A percentile compares a stretch with the other conserved stretches of the same genome.
phyloP scores from a whole-genome alignment of 768 basidiomycete genomes.

The Udeniomyces megalosporus region DNA sequence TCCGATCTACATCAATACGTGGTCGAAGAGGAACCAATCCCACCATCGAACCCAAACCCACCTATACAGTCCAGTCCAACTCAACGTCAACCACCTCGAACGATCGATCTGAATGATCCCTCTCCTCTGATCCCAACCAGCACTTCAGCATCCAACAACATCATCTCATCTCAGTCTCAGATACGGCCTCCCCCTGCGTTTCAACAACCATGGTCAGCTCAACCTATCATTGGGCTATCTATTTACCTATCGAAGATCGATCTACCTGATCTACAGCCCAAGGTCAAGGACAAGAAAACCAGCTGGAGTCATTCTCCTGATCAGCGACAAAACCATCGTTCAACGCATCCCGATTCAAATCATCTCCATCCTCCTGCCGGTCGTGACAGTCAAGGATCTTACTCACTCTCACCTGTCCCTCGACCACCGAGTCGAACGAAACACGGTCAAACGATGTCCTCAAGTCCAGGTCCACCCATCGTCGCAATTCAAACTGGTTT shows the following conservation, averaged over 20 bases:
- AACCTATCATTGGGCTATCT: background rate
- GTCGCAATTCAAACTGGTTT: too few relatives aligned
- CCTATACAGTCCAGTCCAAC: background rate
- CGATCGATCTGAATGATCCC: constrained; percentile 6
- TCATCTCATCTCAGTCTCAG: background rate
- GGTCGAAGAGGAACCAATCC: background rate
- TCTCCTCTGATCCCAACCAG: background rate
- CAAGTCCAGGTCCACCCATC: too few relatives aligned
- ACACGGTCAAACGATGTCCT: too few relatives aligned
- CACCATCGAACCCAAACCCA: background rate
- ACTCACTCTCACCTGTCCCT: background rate
- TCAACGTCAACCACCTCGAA: background rate
- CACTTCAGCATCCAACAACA: background rate
- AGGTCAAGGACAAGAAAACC: background rate
- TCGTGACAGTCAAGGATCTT: background rate
- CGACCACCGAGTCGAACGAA: too few relatives aligned
- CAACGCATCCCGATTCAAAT: too few relatives aligned
- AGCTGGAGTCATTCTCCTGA: background rate
- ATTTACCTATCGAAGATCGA: constrained; percentile 11
- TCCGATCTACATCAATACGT: background rate
- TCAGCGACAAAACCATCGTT: too few relatives aligned
- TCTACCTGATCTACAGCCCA: constrained; percentile 6
- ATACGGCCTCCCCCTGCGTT: background rate
- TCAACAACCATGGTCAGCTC: background rate
- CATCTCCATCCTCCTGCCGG: background rate